Evolutionary conservation across 2,329 filamentous ascomycete species (phyloP).

Genomic region (Colletotrichum tofieldiae): DNA sequence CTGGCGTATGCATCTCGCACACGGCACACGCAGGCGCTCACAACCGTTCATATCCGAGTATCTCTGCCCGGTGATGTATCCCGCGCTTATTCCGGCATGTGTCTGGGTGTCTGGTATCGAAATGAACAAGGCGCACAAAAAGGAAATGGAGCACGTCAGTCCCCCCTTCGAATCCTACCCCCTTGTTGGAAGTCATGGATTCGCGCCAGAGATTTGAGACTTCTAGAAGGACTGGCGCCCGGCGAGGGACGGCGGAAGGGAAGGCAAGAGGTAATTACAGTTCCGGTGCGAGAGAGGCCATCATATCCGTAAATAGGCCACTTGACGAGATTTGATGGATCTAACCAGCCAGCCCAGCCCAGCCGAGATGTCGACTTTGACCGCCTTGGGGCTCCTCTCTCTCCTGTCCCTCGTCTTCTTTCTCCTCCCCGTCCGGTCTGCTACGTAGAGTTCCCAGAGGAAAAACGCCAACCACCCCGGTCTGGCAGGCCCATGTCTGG

Average conservation of each 20-base stretch:
- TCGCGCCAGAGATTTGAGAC: slow-evolving; percentile 8
- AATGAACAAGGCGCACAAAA: slow-evolving; percentile 19
- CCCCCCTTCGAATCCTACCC: slow-evolving; percentile 7
- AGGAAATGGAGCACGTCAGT: slow-evolving; percentile 21
- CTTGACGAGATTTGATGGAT: slow-evolving; percentile 42
- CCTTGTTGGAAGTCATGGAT: not conserved
- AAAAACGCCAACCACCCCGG: slow-evolving; percentile 1
- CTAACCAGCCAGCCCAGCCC: slow-evolving; percentile 12
- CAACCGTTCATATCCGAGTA: slow-evolving; percentile 1
- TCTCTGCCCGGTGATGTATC: not conserved
- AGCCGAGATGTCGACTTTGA: slow-evolving; percentile 34
- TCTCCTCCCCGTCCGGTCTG: not conserved
- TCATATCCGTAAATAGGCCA: slow-evolving; percentile 42
- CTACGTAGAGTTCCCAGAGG: slow-evolving; percentile 5
- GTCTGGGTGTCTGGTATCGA: not conserved
- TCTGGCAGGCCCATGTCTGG: slow-evolving; percentile 12
- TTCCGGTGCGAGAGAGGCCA: slow-evolving; percentile 28
- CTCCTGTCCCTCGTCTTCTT: not conserved
- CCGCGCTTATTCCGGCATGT: not conserved
- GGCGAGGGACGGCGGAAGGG: slow-evolving; percentile 13
- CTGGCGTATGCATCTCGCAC: not conserved
- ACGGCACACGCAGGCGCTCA: not conserved
- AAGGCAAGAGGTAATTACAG: slow-evolving; percentile 35
- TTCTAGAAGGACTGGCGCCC: slow-evolving; percentile 20
- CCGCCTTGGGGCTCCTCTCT: slow-evolving; percentile 8